Conservation (phyloP, 495 filamentous ascomycete genomes). For the Cercophora scortea region DNA sequence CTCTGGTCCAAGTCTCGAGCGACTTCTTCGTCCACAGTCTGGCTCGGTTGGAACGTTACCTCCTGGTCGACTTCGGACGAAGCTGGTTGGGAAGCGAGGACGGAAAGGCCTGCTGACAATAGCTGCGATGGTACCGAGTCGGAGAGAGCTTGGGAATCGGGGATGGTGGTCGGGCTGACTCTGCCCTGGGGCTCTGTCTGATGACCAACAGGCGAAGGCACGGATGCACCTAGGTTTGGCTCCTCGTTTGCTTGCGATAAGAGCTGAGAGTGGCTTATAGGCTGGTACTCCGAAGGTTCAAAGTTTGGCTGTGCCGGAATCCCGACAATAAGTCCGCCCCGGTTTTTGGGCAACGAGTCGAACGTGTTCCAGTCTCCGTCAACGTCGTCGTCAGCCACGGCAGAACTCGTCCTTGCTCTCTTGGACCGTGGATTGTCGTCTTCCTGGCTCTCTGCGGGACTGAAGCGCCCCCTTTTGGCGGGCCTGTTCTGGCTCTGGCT, state of each 20-base stretch:
- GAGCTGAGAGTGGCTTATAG: neutral
- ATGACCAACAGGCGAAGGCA: neutral
- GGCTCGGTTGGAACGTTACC: too few species aligned
- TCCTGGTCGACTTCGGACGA: too few species aligned
- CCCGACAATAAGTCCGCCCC: constrained; percentile 6
- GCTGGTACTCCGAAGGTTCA: constrained; percentile 10
- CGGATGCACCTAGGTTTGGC: neutral
- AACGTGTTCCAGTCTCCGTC: neutral
- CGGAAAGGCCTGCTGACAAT: neutral
- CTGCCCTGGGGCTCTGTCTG: neutral
- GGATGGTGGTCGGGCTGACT: constrained; percentile 18
- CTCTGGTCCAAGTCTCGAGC: too few species aligned
- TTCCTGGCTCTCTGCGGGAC: neutral
- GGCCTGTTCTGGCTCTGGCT: too few species aligned
- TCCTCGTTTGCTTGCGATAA: neutral
- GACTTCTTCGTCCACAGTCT: too few species aligned
- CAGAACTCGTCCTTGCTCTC: too few species aligned
- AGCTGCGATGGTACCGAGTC: constrained; percentile 9
- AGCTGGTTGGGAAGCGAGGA: neutral
- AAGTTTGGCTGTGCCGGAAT: constrained; percentile 6
- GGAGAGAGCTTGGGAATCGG: constrained; percentile 21
- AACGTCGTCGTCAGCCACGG: neutral
- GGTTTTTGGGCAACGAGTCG: neutral
- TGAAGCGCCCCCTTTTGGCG: too few species aligned
- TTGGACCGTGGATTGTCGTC: neutral